Base-by-base conservation (phyloP, 1,139 yeast genomes). In the Sugiyamaella xylanicola region DNA sequence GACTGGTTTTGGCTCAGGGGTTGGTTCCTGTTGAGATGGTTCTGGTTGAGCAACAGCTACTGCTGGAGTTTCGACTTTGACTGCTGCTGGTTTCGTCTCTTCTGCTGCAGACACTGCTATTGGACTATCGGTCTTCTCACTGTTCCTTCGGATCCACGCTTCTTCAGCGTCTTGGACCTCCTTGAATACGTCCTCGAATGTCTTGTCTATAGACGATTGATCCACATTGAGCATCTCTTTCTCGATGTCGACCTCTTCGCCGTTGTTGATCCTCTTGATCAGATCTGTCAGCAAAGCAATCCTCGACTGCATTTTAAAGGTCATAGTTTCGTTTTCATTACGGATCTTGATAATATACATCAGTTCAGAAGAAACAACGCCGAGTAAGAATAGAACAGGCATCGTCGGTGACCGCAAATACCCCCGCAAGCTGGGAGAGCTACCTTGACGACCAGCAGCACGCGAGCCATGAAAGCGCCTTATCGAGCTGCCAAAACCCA, bases 291-390 rank as follows among this genome's bases (percentile, higher is more conserved):
- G 37, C 22, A 27, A 21, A 13, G 51, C 27, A 11, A 54, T 50
- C 21, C 39, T 22, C 11, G 51, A 40, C 19, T 40, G 37, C 11
- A 48, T n/a, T 37, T 40, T 54, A 11, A 15, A 20, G 17, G 27
- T 27, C 15, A 27, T 22, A 4, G 54, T 44, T n/a, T 54, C 57
- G 19, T 32, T 45, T 9, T 54, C 57, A 35, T 50, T 54, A 44
- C 51, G 46, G 27, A 54, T 27, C 40, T 54, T 54, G 20, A 54
- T 54, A 21, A 54, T 54, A 22, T 54, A 54, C 57, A 54, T 54
- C 15, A 54, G 29, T 20, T 54, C 57, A 2, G 57, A 54, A 15
- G 54, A 49, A 2, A 48, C 46, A 7, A 54, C 32, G 2, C 57
- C 54, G 2, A 54, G 47, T 2, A 54, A 41, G 21, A 54, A 50